Percentiles rank a stretch among this genome's conserved stretches.
Evolutionary conservation across 2,329 filamentous ascomycete species (phyloP).

Genomic region (Monilinia polystroma): DNA sequence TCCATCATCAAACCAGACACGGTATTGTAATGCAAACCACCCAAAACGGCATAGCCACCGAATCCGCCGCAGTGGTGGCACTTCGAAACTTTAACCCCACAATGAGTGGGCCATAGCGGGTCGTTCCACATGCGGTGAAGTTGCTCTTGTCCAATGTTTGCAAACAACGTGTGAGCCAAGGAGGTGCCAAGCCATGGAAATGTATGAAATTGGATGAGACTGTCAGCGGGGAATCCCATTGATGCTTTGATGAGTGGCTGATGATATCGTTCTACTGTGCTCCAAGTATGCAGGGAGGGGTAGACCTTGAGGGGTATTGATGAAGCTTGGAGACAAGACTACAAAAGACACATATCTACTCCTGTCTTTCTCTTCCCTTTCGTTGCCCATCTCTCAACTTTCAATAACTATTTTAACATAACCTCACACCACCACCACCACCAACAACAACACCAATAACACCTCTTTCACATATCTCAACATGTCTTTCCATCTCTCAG

Average conservation of each 20-base stretch:
- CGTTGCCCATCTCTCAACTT: background rate
- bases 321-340: background rate
- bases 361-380: background rate
- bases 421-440: background rate
- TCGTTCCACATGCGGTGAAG: slow-evolving; percentile 10
- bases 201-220: slow-evolving; percentile 4
- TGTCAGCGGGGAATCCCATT: slow-evolving; percentile 8
- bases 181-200: slow-evolving; percentile 7
- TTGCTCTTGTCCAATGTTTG: slow-evolving; percentile 13
- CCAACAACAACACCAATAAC: background rate
- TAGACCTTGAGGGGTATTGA: slow-evolving; percentile 12
- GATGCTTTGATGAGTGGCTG: slow-evolving; percentile 12
- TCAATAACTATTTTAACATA: background rate
- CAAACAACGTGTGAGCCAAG: slow-evolving; percentile 18
- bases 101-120: slow-evolving; percentile 3
- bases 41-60: background rate
- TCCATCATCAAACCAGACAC: background rate
- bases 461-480: slow-evolving; percentile 42
- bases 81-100: slow-evolving; percentile 10
- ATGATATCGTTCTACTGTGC: slow-evolving; percentile 7
- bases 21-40: background rate
- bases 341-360: slow-evolving; percentile 17
- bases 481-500: slow-evolving; percentile 52
- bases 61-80: slow-evolving; percentile 3
- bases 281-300: slow-evolving; percentile 10